Evolutionary conservation across 2,329 filamentous ascomycete genomes (phyloP).

Genomic region (Venturia asperata): DNA sequence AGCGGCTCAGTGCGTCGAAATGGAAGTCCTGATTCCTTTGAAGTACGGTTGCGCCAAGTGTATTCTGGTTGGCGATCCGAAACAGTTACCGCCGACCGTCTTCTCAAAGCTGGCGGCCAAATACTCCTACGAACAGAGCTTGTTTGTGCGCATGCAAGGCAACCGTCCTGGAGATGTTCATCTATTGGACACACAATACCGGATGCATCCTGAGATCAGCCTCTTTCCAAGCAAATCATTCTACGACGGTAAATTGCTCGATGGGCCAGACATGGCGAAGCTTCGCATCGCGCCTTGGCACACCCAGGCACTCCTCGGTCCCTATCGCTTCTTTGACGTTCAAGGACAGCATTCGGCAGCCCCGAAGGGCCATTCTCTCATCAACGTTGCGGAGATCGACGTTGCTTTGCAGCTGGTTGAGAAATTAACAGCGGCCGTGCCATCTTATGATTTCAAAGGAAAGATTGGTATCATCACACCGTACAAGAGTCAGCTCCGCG

Average conservation of each 20-base stretch:
- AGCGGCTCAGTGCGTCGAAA: slow-evolving; percentile 94
- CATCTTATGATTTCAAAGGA: slow-evolving; percentile 60
- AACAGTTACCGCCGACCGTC: slow-evolving; percentile 92
- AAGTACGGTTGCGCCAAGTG: slow-evolving; percentile 98
- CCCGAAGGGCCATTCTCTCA: slow-evolving; percentile 76
- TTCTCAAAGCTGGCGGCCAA: slow-evolving; percentile 86
- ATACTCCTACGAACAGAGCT: slow-evolving; percentile 93
- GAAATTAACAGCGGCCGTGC: slow-evolving; percentile 64
- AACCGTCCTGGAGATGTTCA: slow-evolving; percentile 85
- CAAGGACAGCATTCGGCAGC: slow-evolving; percentile 77
- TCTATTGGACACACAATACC: slow-evolving; percentile 94
- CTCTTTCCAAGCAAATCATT: slow-evolving; percentile 83
- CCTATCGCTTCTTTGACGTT: slow-evolving; percentile 96
- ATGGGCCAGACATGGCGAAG: slow-evolving; percentile 74
- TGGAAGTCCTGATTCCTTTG: slow-evolving; percentile 90
- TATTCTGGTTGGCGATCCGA: slow-evolving; percentile 94
- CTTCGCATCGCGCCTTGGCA: slow-evolving; percentile 83
- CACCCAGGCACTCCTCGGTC: slow-evolving; percentile 67
- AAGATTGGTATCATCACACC: slow-evolving; percentile 97
- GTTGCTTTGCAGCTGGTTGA: slow-evolving; percentile 81
- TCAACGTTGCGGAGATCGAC: slow-evolving; percentile 81
- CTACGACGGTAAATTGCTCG: slow-evolving; percentile 79
- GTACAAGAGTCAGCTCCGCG: slow-evolving; percentile 85
- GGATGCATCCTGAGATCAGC: slow-evolving; percentile 98
- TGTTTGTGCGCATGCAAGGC: slow-evolving; percentile 97